Conservation (phyloP, 495 filamentous ascomycete genomes). For the Hyaloscypha hepaticicola region DNA sequence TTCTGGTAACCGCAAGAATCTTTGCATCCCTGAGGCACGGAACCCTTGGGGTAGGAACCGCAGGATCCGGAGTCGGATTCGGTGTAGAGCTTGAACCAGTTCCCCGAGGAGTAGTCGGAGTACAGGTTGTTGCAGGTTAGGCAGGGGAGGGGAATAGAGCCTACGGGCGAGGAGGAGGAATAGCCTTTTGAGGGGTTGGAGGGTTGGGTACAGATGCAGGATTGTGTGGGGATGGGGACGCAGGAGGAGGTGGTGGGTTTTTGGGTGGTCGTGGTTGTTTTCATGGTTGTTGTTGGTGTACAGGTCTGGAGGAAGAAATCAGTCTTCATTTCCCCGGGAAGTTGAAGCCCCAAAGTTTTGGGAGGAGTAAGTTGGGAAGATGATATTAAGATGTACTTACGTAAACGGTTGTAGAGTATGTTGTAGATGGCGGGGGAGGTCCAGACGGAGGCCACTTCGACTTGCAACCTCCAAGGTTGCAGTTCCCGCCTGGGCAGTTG, state of each 20-base stretch:
- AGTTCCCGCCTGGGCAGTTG: constrained; percentile 22
- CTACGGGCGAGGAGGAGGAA: constrained; percentile 40
- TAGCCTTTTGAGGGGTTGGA: constrained; percentile 36
- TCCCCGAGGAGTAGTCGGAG: constrained; percentile 30
- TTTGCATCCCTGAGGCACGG: constrained; percentile 36
- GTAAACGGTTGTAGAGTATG: constrained; percentile 31
- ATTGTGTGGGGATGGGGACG: constrained; percentile 39
- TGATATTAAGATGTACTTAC: constrained; percentile 8
- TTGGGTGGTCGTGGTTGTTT: not conserved
- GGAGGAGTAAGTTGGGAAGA: too few species aligned
- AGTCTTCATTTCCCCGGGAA: too few species aligned
- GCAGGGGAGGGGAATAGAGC: constrained; percentile 42
- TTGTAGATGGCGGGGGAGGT: constrained; percentile 31
- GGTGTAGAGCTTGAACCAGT: constrained; percentile 47
- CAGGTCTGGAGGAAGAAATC: constrained; percentile 5
- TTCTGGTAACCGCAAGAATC: constrained; percentile 47
- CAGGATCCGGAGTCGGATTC: constrained; percentile 35
- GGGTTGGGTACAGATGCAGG: constrained; percentile 43
- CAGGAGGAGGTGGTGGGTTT: constrained; percentile 29
- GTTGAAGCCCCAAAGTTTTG: too few species aligned
- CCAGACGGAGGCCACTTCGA: constrained; percentile 36
- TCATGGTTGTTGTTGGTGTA: constrained; percentile 18
- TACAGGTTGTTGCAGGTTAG: constrained; percentile 47
- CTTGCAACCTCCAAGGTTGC: constrained; percentile 36
- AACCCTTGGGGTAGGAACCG: constrained; percentile 33